Evolutionary conservation across 176 grass and related monocot genomes (phyloP), one percentile per base, ranked within the genome.

Genomic region (Ensete glaucum): DNA sequence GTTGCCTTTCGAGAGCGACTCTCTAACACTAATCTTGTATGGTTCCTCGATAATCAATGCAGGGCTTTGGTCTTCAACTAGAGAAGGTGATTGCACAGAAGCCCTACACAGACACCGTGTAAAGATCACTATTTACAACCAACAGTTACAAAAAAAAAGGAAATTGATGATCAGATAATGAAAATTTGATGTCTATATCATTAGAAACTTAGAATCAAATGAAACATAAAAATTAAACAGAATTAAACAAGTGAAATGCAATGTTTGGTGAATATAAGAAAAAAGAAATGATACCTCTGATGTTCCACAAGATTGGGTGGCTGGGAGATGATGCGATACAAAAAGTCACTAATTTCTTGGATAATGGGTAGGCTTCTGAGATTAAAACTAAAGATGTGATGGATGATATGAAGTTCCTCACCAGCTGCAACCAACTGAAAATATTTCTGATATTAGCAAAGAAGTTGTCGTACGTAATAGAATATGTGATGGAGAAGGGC

Each of bases 251-350:
- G 62, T 52, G 24, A 71, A 10, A 66, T 13, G 67, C 9, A 12
- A 13, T 54, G 15, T 55, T 6, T 13, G 11, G 11, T 29, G 22
- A 29, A 72, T 50, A 15, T 8, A 67, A 27, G 9, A 56, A 73
- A 29, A 73, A 14, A 9, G n/a, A 63, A 14, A 50, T 19, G 43
- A 17, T 57, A 87, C 80, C 80, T 25, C n/a, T 73, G 67, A 10
- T 73, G 71, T 26, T 69, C 66, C 22, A 79, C 64, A n/a, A 72
- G 23, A 79, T 87, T 50, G 8, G 62, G 19, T 22, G 12, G 10
- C 59, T 58, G 76, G n/a, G 71, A 87, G 63, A 87, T 55, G 64
- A 87, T 48, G 57, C 23, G 49, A 29, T 71, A 83, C 54, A 87
- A 79, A 6, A 87, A 80, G 57, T 75, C 56, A 12, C 80, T 64